These are phyloP conservation scores for Lathyrus aphaca DNA, from an alignment of 306 rosid species.

Conservation along the genomic window DNA sequence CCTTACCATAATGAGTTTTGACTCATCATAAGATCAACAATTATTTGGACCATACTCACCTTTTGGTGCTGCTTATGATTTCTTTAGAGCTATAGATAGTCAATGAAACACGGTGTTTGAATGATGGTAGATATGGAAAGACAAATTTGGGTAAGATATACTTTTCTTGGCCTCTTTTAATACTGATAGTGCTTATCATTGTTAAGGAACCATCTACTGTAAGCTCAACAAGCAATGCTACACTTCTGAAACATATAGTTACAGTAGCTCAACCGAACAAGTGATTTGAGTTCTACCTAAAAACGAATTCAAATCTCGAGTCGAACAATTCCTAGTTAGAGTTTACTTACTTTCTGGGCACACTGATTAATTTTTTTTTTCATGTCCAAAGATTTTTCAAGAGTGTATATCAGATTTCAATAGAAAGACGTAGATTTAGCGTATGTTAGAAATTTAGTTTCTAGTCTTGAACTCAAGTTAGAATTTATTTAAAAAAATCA, in stretches of 20 bases:
- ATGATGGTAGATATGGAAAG: neutral
- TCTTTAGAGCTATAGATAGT: constrained; percentile 15
- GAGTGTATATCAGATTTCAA: too few relatives aligned
- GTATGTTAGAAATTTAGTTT: too few relatives aligned
- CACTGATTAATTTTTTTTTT: too few relatives aligned
- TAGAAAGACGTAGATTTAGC: too few relatives aligned
- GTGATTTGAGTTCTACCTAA: too few relatives aligned
- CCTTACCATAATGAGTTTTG: neutral
- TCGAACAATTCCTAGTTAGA: too few relatives aligned
- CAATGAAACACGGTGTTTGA: neutral
- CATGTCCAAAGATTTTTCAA: too few relatives aligned
- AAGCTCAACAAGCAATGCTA: neutral
- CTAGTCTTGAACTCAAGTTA: neutral
- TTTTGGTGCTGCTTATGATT: neutral
- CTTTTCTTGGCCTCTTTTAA: constrained; percentile 4
- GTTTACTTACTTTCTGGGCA: too few relatives aligned
- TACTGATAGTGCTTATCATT: neutral
- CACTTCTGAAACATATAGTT: too few relatives aligned
- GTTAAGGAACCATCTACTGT: neutral
- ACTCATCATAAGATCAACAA: neutral
- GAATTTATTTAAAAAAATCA: neutral
- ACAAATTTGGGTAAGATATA: neutral
- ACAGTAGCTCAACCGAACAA: too few relatives aligned
- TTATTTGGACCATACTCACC: neutral
- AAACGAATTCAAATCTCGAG: too few relatives aligned